Base-by-base conservation (phyloP, 805 yeast species). In the Candida sithepensis region DNA sequence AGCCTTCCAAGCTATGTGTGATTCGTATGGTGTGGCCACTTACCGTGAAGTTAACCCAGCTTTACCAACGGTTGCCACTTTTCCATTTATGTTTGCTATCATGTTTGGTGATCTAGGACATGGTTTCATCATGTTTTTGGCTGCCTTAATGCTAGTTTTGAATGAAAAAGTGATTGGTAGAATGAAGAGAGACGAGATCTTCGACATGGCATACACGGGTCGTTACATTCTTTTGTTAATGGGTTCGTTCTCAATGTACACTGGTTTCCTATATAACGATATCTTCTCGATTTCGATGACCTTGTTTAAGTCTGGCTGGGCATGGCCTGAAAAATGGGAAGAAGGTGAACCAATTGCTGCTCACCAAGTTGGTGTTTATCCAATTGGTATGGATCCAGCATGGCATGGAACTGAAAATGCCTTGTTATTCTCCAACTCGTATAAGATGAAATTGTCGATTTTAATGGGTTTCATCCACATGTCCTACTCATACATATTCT, bases 51-150 rank as follows among this genome's bases (percentile, higher is more conserved):
- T 94, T 24, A 94, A 94, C 66, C 96, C 99, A 4, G 99, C 96
- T 46, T 73, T 94, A 53, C 92, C 99, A 3, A 92, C 99, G 1
- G 81, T 89, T 41, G 85, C 94, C 22, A 94, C 99, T 0, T 94
- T 94, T 73, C 99, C 99, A 21, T 94, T 94, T 67, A 87, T 94
- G 96, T 94, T 94, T 71, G 97, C 99, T 24, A 85, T 94, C 59
- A 94, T 94, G 99, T 94, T 94, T 74, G 99, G 99, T 74, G 99
- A 94, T 72, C 65, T 91, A 49, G 99, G 99, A 14, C 99, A 94
- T 71, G 99, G 99, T 5, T 78, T 90, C 50, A 79, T 94, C 42
- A 72, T 94, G 66, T 77, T 85, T 46, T 66, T 85, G 47, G 88
- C 89, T 16, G 96, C 95, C 1, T 68, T 81, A 44, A 67, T 70